Evolutionary conservation across 179 eudicot species (phyloP).

Genomic region (Spinacia oleracea): DNA sequence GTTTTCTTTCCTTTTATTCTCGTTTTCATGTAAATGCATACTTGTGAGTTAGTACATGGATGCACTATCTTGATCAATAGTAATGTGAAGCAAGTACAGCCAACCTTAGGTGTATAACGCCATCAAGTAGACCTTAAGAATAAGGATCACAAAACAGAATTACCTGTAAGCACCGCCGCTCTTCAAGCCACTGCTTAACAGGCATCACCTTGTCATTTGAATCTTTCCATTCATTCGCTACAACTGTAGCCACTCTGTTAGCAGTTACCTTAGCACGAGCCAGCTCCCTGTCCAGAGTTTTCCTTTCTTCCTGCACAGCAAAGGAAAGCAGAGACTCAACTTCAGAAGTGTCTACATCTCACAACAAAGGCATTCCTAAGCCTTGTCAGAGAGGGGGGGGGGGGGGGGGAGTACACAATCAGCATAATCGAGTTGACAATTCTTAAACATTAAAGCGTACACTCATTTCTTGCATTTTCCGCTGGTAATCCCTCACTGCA

Average conservation of each 20-base stretch:
- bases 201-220: conserved; percentile 50
- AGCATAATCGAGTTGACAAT: conserved; percentile 1
- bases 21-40: background rate
- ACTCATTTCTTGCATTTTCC: conserved; percentile 97
- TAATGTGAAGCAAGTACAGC: background rate
- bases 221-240: conserved; percentile 53
- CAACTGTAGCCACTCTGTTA: conserved; percentile 46
- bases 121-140: background rate
- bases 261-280: conserved; percentile 51
- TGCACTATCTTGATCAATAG: background rate
- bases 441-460: conserved; percentile 33
- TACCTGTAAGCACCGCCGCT: conserved; percentile 86
- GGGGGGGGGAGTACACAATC: background rate
- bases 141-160: background rate
- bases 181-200: conserved; percentile 75
- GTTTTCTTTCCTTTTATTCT: background rate
- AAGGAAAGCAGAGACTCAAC: conserved; percentile 8
- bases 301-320: conserved; percentile 68
- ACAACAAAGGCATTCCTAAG: background rate
- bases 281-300: conserved; percentile 46
- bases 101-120: background rate
- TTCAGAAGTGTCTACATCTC: conserved; percentile 5
- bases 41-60: background rate
- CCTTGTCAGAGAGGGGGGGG: conserved; percentile 13
- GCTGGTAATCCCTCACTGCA: conserved; percentile 91